phyloP scores from a whole-genome alignment of 2,329 filamentous ascomycete genomes.

The Sporothrix pallida region DNA sequence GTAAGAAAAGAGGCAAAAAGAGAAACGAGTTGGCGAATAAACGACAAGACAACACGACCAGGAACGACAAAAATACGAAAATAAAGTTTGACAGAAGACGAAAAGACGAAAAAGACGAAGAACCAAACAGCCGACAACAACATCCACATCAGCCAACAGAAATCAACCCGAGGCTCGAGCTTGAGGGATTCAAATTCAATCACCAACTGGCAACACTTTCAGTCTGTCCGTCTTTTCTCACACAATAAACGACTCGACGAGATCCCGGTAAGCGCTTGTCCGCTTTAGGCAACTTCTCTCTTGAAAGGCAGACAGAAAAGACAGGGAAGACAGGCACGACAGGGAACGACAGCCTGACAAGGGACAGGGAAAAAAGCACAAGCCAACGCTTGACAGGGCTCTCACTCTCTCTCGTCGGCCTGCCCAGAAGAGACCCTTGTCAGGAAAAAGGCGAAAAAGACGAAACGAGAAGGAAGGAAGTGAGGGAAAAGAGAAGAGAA shows the following conservation, averaged over 20 bases:
- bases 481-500: not conserved
- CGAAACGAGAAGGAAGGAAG: not conserved
- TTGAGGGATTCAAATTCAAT: not conserved
- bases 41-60: not conserved
- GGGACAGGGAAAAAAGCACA: too few species aligned
- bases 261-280: conserved; percentile 33
- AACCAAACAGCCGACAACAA: not conserved
- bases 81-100: not conserved
- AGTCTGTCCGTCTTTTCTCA: not conserved
- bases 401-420: not conserved
- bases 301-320: not conserved
- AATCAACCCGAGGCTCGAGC: conserved; percentile 13
- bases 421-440: conserved; percentile 15
- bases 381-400: not conserved
- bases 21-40: not conserved
- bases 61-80: not conserved
- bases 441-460: not conserved
- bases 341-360: not conserved
- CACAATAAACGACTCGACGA: conserved; percentile 5
- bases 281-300: conserved; percentile 30
- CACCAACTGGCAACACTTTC: too few species aligned
- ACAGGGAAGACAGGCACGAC: not conserved
- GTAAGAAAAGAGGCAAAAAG: not conserved
- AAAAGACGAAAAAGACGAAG: not conserved
- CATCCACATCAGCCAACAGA: not conserved